Percentiles rank a stretch among this genome's conserved stretches.
Conservation (phyloP, 176 grass and related monocot species). For the Phoenix dactylifera region DNA sequence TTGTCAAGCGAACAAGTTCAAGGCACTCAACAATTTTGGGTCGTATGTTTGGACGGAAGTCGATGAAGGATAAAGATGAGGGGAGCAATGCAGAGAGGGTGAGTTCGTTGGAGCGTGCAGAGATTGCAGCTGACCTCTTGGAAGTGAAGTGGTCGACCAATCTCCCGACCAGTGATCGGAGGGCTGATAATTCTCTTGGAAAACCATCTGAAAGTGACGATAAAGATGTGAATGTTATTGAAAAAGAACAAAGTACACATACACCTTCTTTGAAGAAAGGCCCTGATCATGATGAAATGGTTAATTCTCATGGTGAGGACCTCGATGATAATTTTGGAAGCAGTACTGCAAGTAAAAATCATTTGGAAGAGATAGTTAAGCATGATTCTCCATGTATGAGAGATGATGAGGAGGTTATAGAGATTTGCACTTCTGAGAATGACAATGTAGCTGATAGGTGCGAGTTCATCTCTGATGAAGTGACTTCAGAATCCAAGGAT, state of each 20-base stretch:
- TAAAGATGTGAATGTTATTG: constrained; percentile 5
- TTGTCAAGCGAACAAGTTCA: constrained; percentile 30
- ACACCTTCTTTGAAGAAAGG: constrained; percentile 9
- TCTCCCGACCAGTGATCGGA: constrained; percentile 26
- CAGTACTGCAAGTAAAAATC: constrained; percentile 16
- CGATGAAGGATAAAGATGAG: constrained; percentile 26
- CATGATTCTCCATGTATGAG: constrained; percentile 16
- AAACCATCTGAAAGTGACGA: constrained; percentile 24
- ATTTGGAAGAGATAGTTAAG: constrained; percentile 23
- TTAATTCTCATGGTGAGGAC: constrained; percentile 16
- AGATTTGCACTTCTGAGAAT: constrained; percentile 22
- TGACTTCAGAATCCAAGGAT: constrained; percentile 22
- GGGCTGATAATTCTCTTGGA: constrained; percentile 13
- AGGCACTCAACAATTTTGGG: constrained; percentile 43
- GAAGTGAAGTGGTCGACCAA: constrained; percentile 81
- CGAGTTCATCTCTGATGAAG: constrained; percentile 12
- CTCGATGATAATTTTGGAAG: constrained; percentile 13
- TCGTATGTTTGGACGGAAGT: constrained; percentile 66
- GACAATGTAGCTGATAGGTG: constrained; percentile 14
- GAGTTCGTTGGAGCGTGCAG: constrained; percentile 70
- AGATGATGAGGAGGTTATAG: constrained; percentile 36
- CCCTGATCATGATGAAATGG: constrained; percentile 19
- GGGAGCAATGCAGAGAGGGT: constrained; percentile 36
- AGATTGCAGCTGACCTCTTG: constrained; percentile 83
- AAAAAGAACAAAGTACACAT: constrained; percentile 22